Evolutionary conservation across 164 flowering plant genomes (phyloP), one percentile per base, ranked within the genome.

Genomic region (Berberis thunbergii): DNA sequence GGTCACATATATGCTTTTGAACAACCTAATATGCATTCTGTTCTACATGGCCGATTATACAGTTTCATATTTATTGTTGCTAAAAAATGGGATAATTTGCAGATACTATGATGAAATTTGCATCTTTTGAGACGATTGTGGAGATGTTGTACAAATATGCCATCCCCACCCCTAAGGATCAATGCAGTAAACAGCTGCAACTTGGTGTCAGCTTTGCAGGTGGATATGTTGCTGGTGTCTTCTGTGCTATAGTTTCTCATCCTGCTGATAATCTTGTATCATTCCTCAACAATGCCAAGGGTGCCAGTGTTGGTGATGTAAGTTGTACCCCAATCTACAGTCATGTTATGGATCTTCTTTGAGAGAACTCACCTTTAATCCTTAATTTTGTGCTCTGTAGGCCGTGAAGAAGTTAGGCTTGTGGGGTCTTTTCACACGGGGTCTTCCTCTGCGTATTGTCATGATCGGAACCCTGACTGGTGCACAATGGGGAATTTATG

Each of bases 401-500:
- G 96, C 96, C 65, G 89, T 89, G 65, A 86, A 83, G 78, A 81
- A 86, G 78, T 49, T 86, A n/a, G 96, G 96, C 1, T 1, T 82
- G 63, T 65, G 62, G 90, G 96, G 96, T 68, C 88, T 88, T 45
- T 85, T 82, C 45, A 86, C 96, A 41, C 82, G 92, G 13, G 96
- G 96, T 3, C 96, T 88, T 65, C 92, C 90, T 67, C 88, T 88
- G 13, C 89, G 96, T 66, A 86, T 88, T 75, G 83, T 88, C 65
- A 88, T 88, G 92, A 88, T 88, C 67, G 96, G 96, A 70, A 86
- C 96, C 43, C 84, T 88, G n/a, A 88, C 96, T 41, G 92, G 96
- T 42, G 88, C 89, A 3, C 96, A 89, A 52, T 89, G 96, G 96
- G 89, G 81, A 43, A 77, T 85, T 59, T 89, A 89, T 71, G 96